Evolutionary conservation across 345 rosid genomes (phyloP), one percentile per base, ranked within the genome.

Genomic region (Angophora floribunda): DNA sequence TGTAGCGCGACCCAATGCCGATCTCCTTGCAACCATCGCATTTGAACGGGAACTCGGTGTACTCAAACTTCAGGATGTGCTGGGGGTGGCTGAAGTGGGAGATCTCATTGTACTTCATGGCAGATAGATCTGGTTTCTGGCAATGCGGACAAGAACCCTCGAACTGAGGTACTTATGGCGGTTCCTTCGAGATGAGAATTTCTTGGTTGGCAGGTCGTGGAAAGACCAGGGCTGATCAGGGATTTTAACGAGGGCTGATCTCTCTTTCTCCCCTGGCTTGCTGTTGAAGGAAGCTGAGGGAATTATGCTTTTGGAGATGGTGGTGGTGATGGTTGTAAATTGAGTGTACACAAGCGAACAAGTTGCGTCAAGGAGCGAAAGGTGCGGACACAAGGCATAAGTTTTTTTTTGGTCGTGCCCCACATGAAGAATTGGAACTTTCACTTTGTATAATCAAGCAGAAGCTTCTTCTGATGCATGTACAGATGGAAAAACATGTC

Each of bases 21-120:
- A 93, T 96, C 91, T 98, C 99, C 88, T 95, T 96, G 97, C 99
- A 98, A 3, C 99, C 99, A 21, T 98, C 98, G 52, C 99, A 98
- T 91, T 94, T 95, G 96, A 96, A 98, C 3, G 99, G 99, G 85
- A 87, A 85, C 90, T 98, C 96, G 7, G 93, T 91, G 94, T 89
- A 89, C 89, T 94, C 96, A 22, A 93, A 92, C 82, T 91, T 93
- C 8, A 97, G 95, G 84, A 87, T 88, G 94, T 98, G 99, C 41
- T 94, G 92, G 6, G 99, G 93, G 88, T 97, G 99, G 93, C 95
- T 94, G 86, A 93, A 96, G 89, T 97, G 98, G 41, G 94, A 89
- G 87, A 97, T 96, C 61, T 95, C 98, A 87, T 87, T 90, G 88
- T 94, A 95, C 91, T 92, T 96, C 99, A 96, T 97, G 78, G 53